Evolutionary conservation across 805 yeast species (phyloP).

Genomic region (Dipodascus albidus): DNA sequence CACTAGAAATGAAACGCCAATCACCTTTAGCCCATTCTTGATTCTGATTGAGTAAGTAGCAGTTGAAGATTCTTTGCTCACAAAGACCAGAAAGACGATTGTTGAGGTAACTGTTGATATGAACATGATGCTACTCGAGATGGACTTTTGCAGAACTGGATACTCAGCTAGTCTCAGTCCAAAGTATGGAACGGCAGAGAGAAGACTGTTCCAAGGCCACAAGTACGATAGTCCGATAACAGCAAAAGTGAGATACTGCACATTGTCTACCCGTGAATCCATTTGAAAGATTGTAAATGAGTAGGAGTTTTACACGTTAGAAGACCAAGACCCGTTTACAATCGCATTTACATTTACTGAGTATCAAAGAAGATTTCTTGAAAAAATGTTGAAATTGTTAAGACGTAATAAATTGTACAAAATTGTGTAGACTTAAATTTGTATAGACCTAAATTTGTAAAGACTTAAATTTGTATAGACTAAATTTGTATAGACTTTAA

Average conservation of each 20-base stretch:
- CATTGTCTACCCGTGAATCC: background rate
- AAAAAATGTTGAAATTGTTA: no score
- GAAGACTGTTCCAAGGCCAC: constrained; percentile 96
- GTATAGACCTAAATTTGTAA: no score
- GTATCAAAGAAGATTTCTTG: no score
- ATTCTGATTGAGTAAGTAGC: constrained; percentile 10
- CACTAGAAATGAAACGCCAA: constrained; percentile 6
- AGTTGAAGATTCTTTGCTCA: constrained; percentile 5
- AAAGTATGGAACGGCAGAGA: constrained; percentile 79
- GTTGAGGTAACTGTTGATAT: constrained; percentile 65
- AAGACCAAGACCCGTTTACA: background rate
- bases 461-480: no score
- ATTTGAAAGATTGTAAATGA: no score
- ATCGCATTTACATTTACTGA: no score
- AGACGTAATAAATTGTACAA: no score
- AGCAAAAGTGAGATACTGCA: constrained; percentile 45
- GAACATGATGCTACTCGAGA: constrained; percentile 82
- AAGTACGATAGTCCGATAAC: constrained; percentile 66
- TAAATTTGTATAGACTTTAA: no score
- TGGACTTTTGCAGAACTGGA: constrained; percentile 33
- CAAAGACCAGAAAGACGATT: constrained; percentile 41
- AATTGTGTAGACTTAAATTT: no score
- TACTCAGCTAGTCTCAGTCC: constrained; percentile 42
- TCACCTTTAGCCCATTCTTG: constrained; percentile 7
- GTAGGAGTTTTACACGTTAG: background rate